Percentiles rank a stretch among this genome's conserved stretches.
These are phyloP conservation scores for Albugo laibachii DNA, from an alignment of 352 stramenopile genomes.

Conservation along the genomic window DNA sequence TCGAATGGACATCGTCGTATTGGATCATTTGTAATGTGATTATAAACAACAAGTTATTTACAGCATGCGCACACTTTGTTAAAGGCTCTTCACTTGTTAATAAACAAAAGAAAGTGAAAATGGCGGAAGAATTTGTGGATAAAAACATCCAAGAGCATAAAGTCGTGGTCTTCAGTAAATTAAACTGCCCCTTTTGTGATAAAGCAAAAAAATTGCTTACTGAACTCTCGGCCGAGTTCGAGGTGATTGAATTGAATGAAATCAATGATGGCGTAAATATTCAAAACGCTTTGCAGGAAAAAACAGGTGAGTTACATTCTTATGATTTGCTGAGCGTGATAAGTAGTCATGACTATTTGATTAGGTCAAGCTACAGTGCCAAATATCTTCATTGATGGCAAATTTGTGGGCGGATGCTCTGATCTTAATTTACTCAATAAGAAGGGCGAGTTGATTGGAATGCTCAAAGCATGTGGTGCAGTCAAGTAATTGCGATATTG, in stretches of 20 bases:
- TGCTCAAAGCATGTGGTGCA: no score
- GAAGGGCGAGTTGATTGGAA: constrained; percentile 26
- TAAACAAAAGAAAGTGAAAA: no score
- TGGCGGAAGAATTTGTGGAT: not conserved
- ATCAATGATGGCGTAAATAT: constrained; percentile 23
- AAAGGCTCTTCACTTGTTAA: no score
- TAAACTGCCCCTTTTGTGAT: constrained; percentile 62
- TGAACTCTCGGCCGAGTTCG: constrained; percentile 27
- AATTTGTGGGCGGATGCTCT: constrained; percentile 71
- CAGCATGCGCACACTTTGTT: no score
- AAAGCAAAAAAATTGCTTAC: constrained; percentile 35
- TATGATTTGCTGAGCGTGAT: not conserved
- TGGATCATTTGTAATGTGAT: no score
- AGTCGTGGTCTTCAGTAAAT: constrained; percentile 35
- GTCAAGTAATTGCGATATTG: no score
- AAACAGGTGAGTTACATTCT: constrained; percentile 16
- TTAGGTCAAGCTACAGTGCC: constrained; percentile 41
- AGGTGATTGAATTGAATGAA: constrained; percentile 42
- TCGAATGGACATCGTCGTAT: no score
- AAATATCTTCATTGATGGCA: constrained; percentile 81
- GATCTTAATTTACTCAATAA: constrained; percentile 35
- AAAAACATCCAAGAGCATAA: not conserved
- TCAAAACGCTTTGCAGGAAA: constrained; percentile 33
- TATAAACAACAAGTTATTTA: no score
- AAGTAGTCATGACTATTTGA: not conserved